Evolutionary conservation across 2,329 filamentous ascomycete genomes (phyloP), one percentile per base, ranked within the genome.

Genomic region (Aureobasidium sp.): DNA sequence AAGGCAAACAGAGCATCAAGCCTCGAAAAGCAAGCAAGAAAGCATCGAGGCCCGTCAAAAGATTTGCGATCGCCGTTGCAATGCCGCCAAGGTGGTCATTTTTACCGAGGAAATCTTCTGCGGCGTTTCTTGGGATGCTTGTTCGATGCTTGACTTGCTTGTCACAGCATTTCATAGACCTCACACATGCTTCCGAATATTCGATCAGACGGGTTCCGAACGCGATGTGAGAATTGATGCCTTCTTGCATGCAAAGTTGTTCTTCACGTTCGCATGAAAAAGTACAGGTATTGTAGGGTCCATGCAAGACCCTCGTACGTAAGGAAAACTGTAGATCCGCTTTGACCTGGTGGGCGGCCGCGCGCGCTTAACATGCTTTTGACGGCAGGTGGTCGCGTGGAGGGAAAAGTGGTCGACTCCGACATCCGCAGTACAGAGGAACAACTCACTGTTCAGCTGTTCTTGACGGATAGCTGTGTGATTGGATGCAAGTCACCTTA

Each of bases 41-140:
- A 27, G 30, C 42, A 25, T 57, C 53, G 42, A 58, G 42, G 54
- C 42, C 30, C n/a, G 4, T 13, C 25, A 36, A 25, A 41, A 34
- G 39, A 6, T 27, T 25, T 29, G 54, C 16, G 53, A 58, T 58
- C 54, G 42, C 25, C 54, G 30, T 32, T 45, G 21, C 21, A 21
- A 45, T 36, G 16, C 25, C 32, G 54, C 54, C 54, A 48, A 58
- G 54, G n/a, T 21, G 32, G 41, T 7, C 30, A 37, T 8, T 30
- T 39, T 57, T 45, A 27, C 39, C 39, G 53, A 44, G 3, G 13
- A 58, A 30, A 48, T n/a, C 21, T 4, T 34, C 5, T 41, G 41
- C 41, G 42, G 32, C 41, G 36, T 58, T 58, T 27, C 54, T 58
- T 58, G 54, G 54, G 25, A 58, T 48, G 54, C 54, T 58, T 58